Evolutionary conservation across 306 rosid species (phyloP).

Genomic region (Potentilla sterilis): DNA sequence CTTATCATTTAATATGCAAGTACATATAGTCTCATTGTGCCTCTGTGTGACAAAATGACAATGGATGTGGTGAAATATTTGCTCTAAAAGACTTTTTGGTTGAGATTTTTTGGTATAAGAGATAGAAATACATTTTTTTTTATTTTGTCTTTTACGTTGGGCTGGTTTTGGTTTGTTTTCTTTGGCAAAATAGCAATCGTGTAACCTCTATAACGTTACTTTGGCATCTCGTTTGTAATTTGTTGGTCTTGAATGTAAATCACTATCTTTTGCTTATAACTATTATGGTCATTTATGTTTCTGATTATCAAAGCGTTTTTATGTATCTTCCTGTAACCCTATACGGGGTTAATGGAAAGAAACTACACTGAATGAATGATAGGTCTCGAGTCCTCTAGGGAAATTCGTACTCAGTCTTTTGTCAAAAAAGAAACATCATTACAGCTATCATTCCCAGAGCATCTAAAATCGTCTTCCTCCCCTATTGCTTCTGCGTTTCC

Average conservation of each 20-base stretch:
- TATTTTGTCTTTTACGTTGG: neutral
- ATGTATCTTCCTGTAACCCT: neutral
- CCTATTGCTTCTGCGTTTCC: too few relatives aligned
- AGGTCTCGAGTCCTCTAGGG: too few relatives aligned
- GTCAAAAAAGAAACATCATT: too few relatives aligned
- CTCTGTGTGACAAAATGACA: constrained; percentile 11
- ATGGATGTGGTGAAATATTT: neutral
- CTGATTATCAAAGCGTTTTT: neutral
- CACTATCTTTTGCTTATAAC: neutral
- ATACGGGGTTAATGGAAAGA: neutral
- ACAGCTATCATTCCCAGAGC: too few relatives aligned
- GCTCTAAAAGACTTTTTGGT: constrained; percentile 9
- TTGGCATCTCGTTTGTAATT: constrained; percentile 3
- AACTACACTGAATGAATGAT: too few relatives aligned
- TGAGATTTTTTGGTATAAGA: neutral
- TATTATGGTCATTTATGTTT: neutral
- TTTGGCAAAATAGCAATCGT: neutral
- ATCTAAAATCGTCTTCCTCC: too few relatives aligned
- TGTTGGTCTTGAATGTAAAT: neutral
- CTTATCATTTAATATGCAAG: constrained; percentile 40
- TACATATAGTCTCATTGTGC: constrained; percentile 13
- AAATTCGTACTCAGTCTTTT: too few relatives aligned
- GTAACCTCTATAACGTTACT: neutral
- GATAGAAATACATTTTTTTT: constrained; percentile 4
- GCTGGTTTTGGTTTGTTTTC: neutral